Evolutionary conservation across 148 eudicot species (phyloP).

Genomic region (Polygonum aviculare): DNA sequence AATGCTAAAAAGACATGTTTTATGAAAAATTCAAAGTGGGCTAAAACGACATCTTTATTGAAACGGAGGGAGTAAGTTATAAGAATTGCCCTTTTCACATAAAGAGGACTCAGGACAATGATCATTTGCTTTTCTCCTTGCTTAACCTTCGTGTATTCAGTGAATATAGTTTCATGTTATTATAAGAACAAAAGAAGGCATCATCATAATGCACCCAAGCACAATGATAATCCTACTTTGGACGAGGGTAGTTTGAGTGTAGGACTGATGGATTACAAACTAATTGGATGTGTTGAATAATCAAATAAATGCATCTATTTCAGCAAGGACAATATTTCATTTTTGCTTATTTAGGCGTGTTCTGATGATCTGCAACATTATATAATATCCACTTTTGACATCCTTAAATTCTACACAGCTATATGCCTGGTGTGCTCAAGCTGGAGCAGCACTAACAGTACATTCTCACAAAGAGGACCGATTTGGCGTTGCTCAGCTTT

Average conservation of each 20-base stretch:
- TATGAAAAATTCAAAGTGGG: too few relatives aligned
- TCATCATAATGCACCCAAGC: neutral
- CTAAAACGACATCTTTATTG: too few relatives aligned
- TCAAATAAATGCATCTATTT: neutral
- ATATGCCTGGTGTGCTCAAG: constrained; percentile 81
- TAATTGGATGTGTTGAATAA: neutral
- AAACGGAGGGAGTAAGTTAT: too few relatives aligned
- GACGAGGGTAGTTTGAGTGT: neutral
- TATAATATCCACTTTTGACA: neutral
- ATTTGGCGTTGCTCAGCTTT: constrained; percentile 88
- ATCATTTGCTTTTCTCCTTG: neutral
- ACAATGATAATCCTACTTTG: neutral
- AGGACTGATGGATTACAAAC: neutral
- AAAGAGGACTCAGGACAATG: neutral
- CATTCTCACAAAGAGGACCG: constrained; percentile 86
- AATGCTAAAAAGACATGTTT: too few relatives aligned
- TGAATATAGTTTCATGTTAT: neutral
- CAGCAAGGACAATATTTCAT: neutral
- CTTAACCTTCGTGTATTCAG: neutral
- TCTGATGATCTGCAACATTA: neutral
- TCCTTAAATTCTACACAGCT: constrained; percentile 35
- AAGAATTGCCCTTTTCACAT: neutral
- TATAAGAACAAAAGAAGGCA: neutral
- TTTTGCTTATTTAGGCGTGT: neutral
- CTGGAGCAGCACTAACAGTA: constrained; percentile 57